Evolutionary conservation across 805 yeast genomes (phyloP).

Genomic region (Saccharomycopsis microspora): DNA sequence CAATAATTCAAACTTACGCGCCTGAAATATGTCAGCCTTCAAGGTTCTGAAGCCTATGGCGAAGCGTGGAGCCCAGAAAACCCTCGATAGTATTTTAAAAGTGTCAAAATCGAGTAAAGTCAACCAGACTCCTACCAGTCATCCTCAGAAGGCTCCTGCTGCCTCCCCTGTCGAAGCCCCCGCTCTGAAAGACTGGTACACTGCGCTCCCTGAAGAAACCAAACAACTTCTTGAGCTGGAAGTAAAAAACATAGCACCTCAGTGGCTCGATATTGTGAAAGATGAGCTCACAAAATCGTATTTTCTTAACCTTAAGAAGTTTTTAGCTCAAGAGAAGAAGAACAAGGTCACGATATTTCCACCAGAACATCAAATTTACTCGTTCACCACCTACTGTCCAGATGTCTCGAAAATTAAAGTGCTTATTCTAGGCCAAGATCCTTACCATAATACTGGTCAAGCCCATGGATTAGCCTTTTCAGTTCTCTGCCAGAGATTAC

Average conservation of each 20-base stretch:
- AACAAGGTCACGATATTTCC: constrained; percentile 59
- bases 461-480: constrained; percentile 97
- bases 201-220: background rate
- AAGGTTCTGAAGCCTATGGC: too few species aligned
- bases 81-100: too few species aligned
- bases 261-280: constrained; percentile 69
- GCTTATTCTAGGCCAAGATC: constrained; percentile 88
- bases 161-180: too few species aligned
- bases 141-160: too few species aligned
- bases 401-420: constrained; percentile 56
- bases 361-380: constrained; percentile 62
- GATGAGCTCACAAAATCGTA: constrained; percentile 76
- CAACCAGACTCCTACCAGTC: too few species aligned
- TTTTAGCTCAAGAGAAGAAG: constrained; percentile 34
- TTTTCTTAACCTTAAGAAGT: constrained; percentile 44
- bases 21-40: too few species aligned
- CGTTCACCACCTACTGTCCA: constrained; percentile 87
- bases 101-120: too few species aligned
- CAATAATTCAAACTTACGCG: too few species aligned
- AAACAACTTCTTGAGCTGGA: constrained; percentile 49
- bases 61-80: too few species aligned
- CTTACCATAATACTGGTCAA: constrained; percentile 85
- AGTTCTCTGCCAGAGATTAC: constrained; percentile 60
- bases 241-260: constrained; percentile 52
- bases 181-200: background rate